Evolutionary conservation across 768 basidiomycete genomes (phyloP).

Genomic region (Boletus bicolor): DNA sequence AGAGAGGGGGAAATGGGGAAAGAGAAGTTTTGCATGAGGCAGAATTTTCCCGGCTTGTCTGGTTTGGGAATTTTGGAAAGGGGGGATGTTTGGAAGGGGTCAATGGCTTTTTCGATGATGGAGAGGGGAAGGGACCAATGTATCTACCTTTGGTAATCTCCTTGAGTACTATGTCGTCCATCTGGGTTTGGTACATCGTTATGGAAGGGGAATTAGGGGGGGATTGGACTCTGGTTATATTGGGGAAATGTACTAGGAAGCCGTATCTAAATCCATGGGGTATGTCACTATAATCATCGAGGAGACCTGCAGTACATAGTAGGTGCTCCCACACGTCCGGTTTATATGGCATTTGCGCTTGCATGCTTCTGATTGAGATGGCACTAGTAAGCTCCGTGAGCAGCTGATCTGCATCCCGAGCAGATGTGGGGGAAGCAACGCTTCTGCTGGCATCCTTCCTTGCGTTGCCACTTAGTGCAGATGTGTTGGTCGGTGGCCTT

Average conservation of each 20-base stretch:
- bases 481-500: background rate
- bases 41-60: background rate
- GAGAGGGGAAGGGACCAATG: background rate
- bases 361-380: background rate
- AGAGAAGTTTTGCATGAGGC: background rate
- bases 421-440: background rate
- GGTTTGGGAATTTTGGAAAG: background rate
- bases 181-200: background rate
- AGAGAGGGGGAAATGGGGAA: background rate
- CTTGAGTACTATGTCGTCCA: background rate
- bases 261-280: background rate
- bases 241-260: background rate
- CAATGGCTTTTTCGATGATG: fast-evolving
- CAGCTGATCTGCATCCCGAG: background rate
- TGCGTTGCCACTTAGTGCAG: background rate
- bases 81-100: background rate
- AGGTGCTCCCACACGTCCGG: background rate
- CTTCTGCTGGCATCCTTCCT: background rate
- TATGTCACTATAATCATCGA: background rate
- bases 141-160: background rate
- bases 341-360: background rate
- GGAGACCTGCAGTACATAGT: fast-evolving
- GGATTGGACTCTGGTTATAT: background rate
- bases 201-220: background rate
- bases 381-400: background rate